Base-by-base conservation (phyloP, 2,329 filamentous ascomycete species). In the Exserohilum turcica region DNA sequence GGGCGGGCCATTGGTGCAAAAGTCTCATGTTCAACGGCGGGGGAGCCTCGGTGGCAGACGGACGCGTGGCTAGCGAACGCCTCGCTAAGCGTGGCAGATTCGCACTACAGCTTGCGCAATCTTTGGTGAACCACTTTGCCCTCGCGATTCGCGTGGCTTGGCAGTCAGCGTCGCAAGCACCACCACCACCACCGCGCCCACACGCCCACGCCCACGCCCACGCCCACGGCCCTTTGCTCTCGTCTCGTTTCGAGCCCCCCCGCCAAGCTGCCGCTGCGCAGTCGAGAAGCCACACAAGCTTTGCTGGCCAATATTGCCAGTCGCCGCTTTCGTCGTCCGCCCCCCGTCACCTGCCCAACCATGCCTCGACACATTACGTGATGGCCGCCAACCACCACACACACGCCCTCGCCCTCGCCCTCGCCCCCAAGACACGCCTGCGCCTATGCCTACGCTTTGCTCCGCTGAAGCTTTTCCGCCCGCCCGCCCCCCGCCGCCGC, bases 101-200 rank as follows among this genome's bases (percentile, higher is more conserved):
- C 42, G 54, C 51, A 54, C 54, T 46, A 47, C 52, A 55, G 54
- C 48, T 57, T 57, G 54, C 54, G 54, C 54, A 56, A 56, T 56
- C 50, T 47, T 32, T 37, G 12, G 29, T 54, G 52, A 51, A 54
- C 52, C 47, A 51, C 47, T 54, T 43, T 54, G 18, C 51, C 44
- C 43, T 48, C 43, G 43, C 29, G 31, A 43, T 27, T 38, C 50
- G 43, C 38, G n/a, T 18, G 37, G 13, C 50, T 52, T 52, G 50
- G 50, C 50, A 10, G 6, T 27, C 46, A 18, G 51, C 51, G 40
- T 50, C 51, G 51, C 51, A 45, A 54, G 27, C 45, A 43, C 39
- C 39, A n/a, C n/a, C n/a, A n/a, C n/a, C n/a, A n/a, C n/a, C n/a
- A n/a, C n/a, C n/a, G n/a, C n/a, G n/a, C n/a, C n/a, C n/a, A n/a